phyloP scores from a whole-genome alignment of 176 grass and related monocot genomes.

The Triticum dicoccoides region DNA sequence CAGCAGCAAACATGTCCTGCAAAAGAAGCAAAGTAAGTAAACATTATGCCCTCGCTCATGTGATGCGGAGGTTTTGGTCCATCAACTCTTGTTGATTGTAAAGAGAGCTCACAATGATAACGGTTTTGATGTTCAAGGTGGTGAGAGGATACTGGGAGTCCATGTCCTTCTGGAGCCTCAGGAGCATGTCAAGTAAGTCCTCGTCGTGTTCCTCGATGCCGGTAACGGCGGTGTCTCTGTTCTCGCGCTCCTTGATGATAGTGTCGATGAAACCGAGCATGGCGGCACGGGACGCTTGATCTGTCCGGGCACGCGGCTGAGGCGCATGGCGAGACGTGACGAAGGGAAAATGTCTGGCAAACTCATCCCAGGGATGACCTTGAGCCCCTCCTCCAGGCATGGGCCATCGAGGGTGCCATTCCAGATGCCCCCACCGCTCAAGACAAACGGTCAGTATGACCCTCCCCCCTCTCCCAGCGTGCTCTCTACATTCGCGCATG shows the following conservation, averaged over 20 bases:
- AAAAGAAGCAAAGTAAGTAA: not conserved
- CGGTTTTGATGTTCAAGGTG: slow-evolving; percentile 23
- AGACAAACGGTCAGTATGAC: too few species aligned
- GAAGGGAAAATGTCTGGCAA: slow-evolving; percentile 50
- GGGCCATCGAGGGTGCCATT: too few species aligned
- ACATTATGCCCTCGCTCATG: not conserved
- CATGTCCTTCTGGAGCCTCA: slow-evolving; percentile 31
- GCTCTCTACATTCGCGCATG: too few species aligned
- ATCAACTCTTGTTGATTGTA: not conserved
- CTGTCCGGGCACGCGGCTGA: not conserved
- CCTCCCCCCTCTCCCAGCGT: too few species aligned
- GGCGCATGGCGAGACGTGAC: not conserved
- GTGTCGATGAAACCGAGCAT: not conserved
- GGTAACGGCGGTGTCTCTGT: not conserved
- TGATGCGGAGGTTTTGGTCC: not conserved
- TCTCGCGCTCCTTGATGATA: slow-evolving; percentile 6
- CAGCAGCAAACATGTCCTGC: slow-evolving; percentile 35
- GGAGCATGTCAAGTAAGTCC: slow-evolving; percentile 36
- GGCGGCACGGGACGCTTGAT: not conserved
- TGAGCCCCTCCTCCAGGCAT: not conserved
- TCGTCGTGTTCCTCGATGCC: not conserved
- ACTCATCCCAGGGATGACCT: slow-evolving; percentile 4
- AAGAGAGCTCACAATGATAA: slow-evolving; percentile 25
- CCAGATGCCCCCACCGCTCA: too few species aligned
- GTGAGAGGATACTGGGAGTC: slow-evolving; percentile 3